Base-by-base conservation (phyloP, 148 eudicot genomes). In the Rhododendron williamsianum region DNA sequence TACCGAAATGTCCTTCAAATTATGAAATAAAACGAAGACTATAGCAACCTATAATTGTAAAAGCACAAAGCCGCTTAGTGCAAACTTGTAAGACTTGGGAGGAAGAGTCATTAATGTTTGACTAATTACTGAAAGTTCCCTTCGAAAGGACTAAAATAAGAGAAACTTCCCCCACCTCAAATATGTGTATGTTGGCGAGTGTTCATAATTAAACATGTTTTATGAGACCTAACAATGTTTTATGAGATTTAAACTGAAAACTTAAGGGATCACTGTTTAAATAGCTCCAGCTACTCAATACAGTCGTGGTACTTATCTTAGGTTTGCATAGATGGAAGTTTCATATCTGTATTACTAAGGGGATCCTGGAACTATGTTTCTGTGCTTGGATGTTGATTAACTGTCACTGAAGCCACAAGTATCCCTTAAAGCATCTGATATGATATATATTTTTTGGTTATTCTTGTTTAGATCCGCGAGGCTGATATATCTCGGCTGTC, bases 401-500 rank as follows among this genome's bases (percentile, higher is more conserved):
- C 81, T 49, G 51, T 71, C 52, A 73, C 9, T 2, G 13, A 73
- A n/a, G 86, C 65, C 63, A 76, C 56, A 54, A 36, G n/a, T 52
- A 41, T 27, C 23, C 25, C 21, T 54, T 48, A 51, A 58, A 48
- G 30, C 45, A 56, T 56, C 35, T 16, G 16, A 81, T 33, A 12
- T 56, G 43, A 49, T 48, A 21, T 48, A 54, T 54, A 3, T 5
- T 41, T 48, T 46, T 43, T n/a, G 41, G 23, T 46, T 36, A 21
- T 83, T 36, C 82, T 85, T 86, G 78, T 81, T 86, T 79, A 95
- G 98, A 91, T 95, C 67, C 99, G 99, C 85, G 99, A 97, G 90
- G 99, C 98, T 85, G 99, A 97, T 86, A 95, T 97, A 89, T 97
- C 99, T 38, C 92, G 99, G 23, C 91, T 95, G 51, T 97, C 99